Percentiles rank a stretch among this genome's conserved stretches.
Evolutionary conservation across 1,284 basidiomycete genomes (phyloP).

Genomic region (Trichosporon sp.): DNA sequence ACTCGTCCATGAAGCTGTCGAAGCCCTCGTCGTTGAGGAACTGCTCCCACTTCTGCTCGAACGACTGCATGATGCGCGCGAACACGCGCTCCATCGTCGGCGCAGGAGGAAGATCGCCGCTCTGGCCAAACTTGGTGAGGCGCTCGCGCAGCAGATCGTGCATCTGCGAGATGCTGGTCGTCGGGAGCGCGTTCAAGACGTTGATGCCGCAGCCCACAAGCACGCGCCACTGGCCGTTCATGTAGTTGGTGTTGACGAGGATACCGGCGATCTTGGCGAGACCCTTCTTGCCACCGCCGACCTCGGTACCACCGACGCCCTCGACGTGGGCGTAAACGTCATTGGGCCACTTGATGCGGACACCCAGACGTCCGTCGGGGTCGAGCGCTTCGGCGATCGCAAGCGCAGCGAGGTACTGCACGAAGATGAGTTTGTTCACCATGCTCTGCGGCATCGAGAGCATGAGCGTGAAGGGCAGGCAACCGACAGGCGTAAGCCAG

Average conservation of each 20-base stretch:
- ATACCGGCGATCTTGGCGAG: slow-evolving; percentile 81
- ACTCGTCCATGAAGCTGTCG: slow-evolving; percentile 73
- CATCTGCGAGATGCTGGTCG: slow-evolving; percentile 77
- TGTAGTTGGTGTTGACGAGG: slow-evolving; percentile 84
- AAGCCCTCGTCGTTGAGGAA: slow-evolving; percentile 73
- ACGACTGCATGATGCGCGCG: slow-evolving; percentile 74
- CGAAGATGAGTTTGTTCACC: slow-evolving; percentile 76
- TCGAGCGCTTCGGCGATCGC: slow-evolving; percentile 78
- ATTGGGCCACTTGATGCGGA: slow-evolving; percentile 96
- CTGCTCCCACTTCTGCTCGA: slow-evolving; percentile 74
- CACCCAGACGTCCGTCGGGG: slow-evolving; percentile 62
- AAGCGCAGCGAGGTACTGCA: slow-evolving; percentile 92
- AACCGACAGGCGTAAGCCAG: slow-evolving; percentile 91
- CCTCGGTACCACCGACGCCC: slow-evolving; percentile 52
- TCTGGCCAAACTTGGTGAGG: slow-evolving; percentile 22
- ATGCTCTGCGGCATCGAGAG: slow-evolving; percentile 65
- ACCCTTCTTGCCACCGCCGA: slow-evolving; percentile 58
- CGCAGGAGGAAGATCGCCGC: slow-evolving; percentile 48
- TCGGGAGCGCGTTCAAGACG: slow-evolving; percentile 78
- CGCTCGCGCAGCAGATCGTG: slow-evolving; percentile 46
- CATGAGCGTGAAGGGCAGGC: slow-evolving; percentile 81
- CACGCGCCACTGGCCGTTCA: slow-evolving; percentile 70
- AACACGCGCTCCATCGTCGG: slow-evolving; percentile 74
- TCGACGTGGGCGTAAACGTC: slow-evolving; percentile 77
- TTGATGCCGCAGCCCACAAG: slow-evolving; percentile 91